Evolutionary conservation across 2,329 filamentous ascomycete species (phyloP), one percentile per base, ranked within the genome.

Genomic region (Camillea tinctor): DNA sequence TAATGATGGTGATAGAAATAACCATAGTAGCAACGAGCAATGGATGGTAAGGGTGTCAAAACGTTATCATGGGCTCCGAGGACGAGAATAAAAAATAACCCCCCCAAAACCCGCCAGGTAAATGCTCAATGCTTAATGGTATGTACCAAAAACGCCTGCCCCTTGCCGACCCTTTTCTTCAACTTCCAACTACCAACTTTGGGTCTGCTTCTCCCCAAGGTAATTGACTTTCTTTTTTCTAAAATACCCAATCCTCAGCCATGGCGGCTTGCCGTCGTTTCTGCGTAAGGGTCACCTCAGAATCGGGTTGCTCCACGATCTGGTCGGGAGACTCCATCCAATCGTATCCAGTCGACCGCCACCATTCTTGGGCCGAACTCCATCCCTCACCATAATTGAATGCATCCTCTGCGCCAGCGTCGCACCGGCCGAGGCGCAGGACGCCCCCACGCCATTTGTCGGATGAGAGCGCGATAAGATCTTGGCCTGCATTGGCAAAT

Each of bases 381-480:
- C 52, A 61, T 48, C 55, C 62, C 9, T 53, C 54, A 2, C 49
- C 57, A 58, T 69, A 69, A 24, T 61, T 56, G 48, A 68, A 67
- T 50, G 65, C 52, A 67, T 74, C 70, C 73, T 81, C 69, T 65
- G 66, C 66, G 5, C 74, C 73, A 23, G 71, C 59, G 26, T 76
- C 74, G 58, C 76, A 79, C 19, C 84, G 80, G 65, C 88, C 84
- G 52, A 89, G 79, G 68, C 87, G 82, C 66, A 90, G 73, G 30
- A 92, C 73, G 1, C 90, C 90, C 40, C 90, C 90, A 44, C 90
- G 84, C 57, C 80, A 77, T 44, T 73, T 74, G 68, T 93, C 90
- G 54, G 82, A 84, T 67, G 89, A 91, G 9, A 90, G 82, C 1
- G 92, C 79, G 56, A 86, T 83, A n/a, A 94, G 74, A 58, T 88